Evolutionary conservation across 768 basidiomycete species (phyloP).

Genomic region (Mycena latifolia): DNA sequence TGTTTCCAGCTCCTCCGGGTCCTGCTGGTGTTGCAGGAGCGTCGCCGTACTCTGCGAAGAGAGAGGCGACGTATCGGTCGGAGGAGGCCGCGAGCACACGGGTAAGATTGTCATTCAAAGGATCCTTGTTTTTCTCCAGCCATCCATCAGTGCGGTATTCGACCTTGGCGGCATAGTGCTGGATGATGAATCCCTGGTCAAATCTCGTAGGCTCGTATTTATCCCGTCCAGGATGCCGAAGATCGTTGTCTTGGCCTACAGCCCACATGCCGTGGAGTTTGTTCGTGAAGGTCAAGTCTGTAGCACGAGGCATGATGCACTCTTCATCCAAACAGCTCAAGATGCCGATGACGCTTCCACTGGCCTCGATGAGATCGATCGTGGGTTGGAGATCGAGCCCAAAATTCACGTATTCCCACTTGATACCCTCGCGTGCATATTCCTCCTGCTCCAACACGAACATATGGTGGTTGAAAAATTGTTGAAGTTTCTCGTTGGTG

Average conservation of each 20-base stretch:
- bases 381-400: conserved; percentile 98
- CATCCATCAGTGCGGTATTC: conserved; percentile 97
- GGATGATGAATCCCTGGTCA: conserved; percentile 93
- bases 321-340: conserved; percentile 96
- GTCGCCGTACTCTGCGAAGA: conserved; percentile 89
- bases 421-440: conserved; percentile 94
- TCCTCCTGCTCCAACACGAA: conserved; percentile 99
- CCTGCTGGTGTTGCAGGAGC: conserved; percentile 40
- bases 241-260: conserved; percentile 59
- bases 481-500: conserved; percentile 98
- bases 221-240: conserved; percentile 76
- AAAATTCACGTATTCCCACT: conserved; percentile 99
- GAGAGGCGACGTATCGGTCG: conserved; percentile 82
- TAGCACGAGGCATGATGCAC: conserved; percentile 99
- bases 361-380: conserved; percentile 96
- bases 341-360: conserved; percentile 86
- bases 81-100: conserved; percentile 87
- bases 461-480: conserved; percentile 99
- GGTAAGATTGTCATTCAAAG: conserved; percentile 95
- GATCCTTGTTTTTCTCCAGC: conserved; percentile 99
- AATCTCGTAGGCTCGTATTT: conserved; percentile 93
- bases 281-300: conserved; percentile 93
- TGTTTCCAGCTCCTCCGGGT: conserved; percentile 50
- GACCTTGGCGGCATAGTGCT: conserved; percentile 97
- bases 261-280: conserved; percentile 90